Base-by-base conservation (phyloP, 2,329 filamentous ascomycete genomes). In the Tolypocladium amazonense region DNA sequence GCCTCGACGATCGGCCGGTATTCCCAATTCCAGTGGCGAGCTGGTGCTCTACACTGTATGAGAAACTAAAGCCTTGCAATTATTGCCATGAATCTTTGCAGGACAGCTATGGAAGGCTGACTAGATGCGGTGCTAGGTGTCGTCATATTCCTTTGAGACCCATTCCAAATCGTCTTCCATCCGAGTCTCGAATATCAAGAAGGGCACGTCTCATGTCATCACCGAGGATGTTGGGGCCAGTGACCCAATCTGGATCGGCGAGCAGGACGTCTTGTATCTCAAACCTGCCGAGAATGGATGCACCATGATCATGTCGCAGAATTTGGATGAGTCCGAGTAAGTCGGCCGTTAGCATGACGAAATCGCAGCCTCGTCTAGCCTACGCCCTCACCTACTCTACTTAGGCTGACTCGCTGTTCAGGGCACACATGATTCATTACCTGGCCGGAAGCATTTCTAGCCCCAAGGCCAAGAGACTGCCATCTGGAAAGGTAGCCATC, bases 141-240 rank as follows among this genome's bases (percentile, higher is more conserved):
- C 88, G 0, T 85, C 87, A 1, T 96, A 96, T 72, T 92, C 86
- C 6, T 96, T 96, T 72, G 79, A 88, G 45, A 80, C 83, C 0
- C 90, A 95, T 70, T 79, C 80, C 55, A 88, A 87, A 69, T 82
- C 80, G 6, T 80, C 78, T 61, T 87, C 92, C 75, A 86, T 88
- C 65, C 83, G 87, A 23, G 72, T 93, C 33, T 76, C 96, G 47
- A 85, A 93, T 65, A 79, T 92, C 61, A 76, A 81, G 54, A 84
- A 82, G 9, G 87, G 88, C 39, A 79, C 87, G 57, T 87, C 87
- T 4, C 83, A 79, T 4, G 73, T 86, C 15, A 77, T 96, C 14
- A 87, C 84, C 55, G 81, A 88, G 58, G 84, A 89, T 63, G 69
- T 79, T 30, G 79, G 80, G 59, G 85, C 86, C 57, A 85, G 82